Base-by-base conservation (phyloP, 306 rosid species). In the Adenanthera pavonina region DNA sequence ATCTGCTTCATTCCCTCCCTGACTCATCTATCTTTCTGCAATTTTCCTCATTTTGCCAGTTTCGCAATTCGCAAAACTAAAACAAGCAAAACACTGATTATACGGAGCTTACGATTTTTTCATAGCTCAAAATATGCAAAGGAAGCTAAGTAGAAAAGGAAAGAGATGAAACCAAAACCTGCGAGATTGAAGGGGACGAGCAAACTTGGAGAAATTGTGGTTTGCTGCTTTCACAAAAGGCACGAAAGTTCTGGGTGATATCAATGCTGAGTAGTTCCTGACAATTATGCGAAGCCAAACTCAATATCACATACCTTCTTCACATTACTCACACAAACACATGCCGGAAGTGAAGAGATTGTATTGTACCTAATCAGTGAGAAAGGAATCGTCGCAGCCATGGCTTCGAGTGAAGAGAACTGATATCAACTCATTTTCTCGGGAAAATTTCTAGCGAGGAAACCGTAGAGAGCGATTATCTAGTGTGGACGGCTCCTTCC, bases 321-420 rank as follows among this genome's bases (percentile, higher is more conserved):
- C 30, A 25, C 30, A 25, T 25, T 25, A 25, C 30, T 25, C 30
- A 25, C 30, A 25, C 30, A 25, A 25, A 25, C 41, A 16, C 16
- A n/a, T 75, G 7, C 62, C 44, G 66, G 16, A 15, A 33, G 59
- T 4, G 12, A 14, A 66, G 59, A 68, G 10, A 19, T n/a, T 80
- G 57, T 3, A 81, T 9, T 68, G 71, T 60, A 89, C 94, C 96
- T 82, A 15, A 93, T 64, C 20, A 87, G 78, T 44, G 90, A 83
- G 65, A 85, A 66, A 47, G 90, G 84, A 64, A 86, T 82, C 3
- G 81, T 85, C 2, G 91, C 88, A 69, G 94, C 95, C 98, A 91
- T 90, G 66, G 34, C 69, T 77, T 78, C 52, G 5, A 62, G 7
- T 25, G 54, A 75, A 41, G 16, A 20, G 51, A 69, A n/a, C 75